Conservation (phyloP, 257 asterid genomes). For the Jacaranda copaia region DNA sequence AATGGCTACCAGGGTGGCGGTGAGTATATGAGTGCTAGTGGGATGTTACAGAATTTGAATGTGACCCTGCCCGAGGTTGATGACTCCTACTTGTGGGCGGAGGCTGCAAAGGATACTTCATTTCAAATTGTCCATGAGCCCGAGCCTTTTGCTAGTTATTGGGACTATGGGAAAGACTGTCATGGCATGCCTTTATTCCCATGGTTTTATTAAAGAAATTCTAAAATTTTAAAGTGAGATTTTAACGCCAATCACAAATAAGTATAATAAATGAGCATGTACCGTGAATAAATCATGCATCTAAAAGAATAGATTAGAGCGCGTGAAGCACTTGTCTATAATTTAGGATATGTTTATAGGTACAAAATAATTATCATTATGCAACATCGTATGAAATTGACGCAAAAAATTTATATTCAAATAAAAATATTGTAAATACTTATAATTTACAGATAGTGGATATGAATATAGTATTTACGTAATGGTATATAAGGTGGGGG, state of each 20-base stretch:
- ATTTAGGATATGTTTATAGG: not conserved
- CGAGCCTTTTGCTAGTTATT: conserved; percentile 36
- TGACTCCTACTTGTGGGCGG: conserved; percentile 66
- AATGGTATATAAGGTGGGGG: conserved; percentile 2
- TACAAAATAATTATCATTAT: too few species aligned
- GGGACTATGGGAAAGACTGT: conserved; percentile 31
- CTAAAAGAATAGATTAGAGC: not conserved
- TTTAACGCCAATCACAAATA: not conserved
- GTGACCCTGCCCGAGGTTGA: conserved; percentile 58
- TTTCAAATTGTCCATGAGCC: conserved; percentile 55
- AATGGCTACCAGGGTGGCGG: not conserved
- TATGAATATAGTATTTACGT: conserved; percentile 15
- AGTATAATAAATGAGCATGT: not conserved
- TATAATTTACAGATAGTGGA: not conserved
- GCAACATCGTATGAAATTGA: too few species aligned
- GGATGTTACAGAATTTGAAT: conserved; percentile 43
- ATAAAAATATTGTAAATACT: not conserved
- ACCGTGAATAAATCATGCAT: not conserved
- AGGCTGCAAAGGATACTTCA: conserved; percentile 61
- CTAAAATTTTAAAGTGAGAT: not conserved
- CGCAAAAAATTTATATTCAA: not conserved
- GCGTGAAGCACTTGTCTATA: not conserved
- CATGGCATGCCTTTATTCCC: conserved; percentile 41
- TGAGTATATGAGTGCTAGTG: conserved; percentile 39
- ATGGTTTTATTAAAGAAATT: conserved; percentile 42